phyloP scores from a whole-genome alignment of 768 basidiomycete genomes.

The Mycena alexandri region DNA sequence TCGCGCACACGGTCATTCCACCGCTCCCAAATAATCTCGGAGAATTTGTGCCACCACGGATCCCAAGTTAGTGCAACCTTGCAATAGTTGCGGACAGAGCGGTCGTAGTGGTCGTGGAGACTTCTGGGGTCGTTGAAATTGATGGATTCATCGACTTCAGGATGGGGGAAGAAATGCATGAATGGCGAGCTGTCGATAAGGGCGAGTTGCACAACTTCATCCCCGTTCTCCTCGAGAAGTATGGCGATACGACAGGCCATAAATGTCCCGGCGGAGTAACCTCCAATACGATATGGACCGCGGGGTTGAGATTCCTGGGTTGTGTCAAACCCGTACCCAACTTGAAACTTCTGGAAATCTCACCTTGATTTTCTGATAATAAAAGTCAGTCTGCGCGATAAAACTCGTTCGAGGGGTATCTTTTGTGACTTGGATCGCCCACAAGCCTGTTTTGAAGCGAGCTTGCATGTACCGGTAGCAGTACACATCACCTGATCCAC shows the following conservation, averaged over 20 bases:
- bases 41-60: slow-evolving; percentile 7
- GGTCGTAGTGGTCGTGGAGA: background rate
- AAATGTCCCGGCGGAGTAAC: slow-evolving; percentile 3
- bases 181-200: slow-evolving; percentile 15
- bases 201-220: slow-evolving; percentile 7
- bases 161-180: background rate
- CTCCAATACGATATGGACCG: slow-evolving; percentile 14
- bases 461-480: slow-evolving; percentile 6
- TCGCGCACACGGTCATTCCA: slow-evolving; percentile 3
- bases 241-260: slow-evolving; percentile 6
- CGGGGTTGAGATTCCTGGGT: background rate
- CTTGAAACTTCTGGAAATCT: background rate
- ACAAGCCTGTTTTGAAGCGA: slow-evolving; percentile 6
- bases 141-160: background rate
- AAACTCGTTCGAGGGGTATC: slow-evolving; percentile 16
- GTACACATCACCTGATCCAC: slow-evolving; percentile 1
- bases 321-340: background rate
- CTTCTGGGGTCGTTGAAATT: slow-evolving; percentile 3
- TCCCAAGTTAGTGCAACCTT: background rate
- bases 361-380: slow-evolving; percentile 18
- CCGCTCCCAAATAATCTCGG: slow-evolving; percentile 2
- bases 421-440: slow-evolving; percentile 16
- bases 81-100: too few species aligned
- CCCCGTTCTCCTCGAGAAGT: slow-evolving; percentile 4
- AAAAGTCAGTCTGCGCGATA: slow-evolving; percentile 18